Evolutionary conservation across 768 basidiomycete genomes (phyloP).

Genomic region (Termitomyces heimii): DNA sequence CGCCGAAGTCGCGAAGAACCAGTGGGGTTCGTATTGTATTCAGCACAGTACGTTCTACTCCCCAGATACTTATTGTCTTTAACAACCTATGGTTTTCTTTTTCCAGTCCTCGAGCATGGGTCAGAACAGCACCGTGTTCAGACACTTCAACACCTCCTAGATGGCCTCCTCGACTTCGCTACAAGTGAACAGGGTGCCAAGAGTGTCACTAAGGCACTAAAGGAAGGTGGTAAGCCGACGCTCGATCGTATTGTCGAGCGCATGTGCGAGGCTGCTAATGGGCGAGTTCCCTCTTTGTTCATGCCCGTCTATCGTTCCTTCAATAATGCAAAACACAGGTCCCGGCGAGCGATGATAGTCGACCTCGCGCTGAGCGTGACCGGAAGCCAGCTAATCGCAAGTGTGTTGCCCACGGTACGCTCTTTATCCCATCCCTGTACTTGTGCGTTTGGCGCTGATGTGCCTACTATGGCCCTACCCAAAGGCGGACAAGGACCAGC

Average conservation of each 20-base stretch:
- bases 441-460: not conserved
- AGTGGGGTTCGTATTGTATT: constrained; percentile 87
- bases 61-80: not conserved
- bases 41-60: constrained; percentile 62
- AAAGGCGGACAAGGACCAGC: constrained; percentile 84
- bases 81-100: not conserved
- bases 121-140: constrained; percentile 67
- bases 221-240: constrained; percentile 76
- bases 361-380: constrained; percentile 80
- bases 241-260: constrained; percentile 68
- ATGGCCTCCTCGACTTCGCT: constrained; percentile 72
- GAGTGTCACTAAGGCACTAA: constrained; percentile 80
- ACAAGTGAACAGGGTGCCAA: constrained; percentile 86
- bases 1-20: constrained; percentile 75
- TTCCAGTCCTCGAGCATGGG: constrained; percentile 71
- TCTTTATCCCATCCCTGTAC: not conserved
- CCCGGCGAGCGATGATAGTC: constrained; percentile 80
- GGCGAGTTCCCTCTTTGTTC: constrained; percentile 32
- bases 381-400: constrained; percentile 83
- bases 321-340: constrained; percentile 13
- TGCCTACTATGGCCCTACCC: not conserved
- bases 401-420: constrained; percentile 51
- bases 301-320: not conserved
- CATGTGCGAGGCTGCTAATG: constrained; percentile 84
- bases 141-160: constrained; percentile 73